Percentiles rank a stretch among this genome's conserved stretches.
Conservation (phyloP, 805 yeast genomes). For the Spencermartinsiella europaea region DNA sequence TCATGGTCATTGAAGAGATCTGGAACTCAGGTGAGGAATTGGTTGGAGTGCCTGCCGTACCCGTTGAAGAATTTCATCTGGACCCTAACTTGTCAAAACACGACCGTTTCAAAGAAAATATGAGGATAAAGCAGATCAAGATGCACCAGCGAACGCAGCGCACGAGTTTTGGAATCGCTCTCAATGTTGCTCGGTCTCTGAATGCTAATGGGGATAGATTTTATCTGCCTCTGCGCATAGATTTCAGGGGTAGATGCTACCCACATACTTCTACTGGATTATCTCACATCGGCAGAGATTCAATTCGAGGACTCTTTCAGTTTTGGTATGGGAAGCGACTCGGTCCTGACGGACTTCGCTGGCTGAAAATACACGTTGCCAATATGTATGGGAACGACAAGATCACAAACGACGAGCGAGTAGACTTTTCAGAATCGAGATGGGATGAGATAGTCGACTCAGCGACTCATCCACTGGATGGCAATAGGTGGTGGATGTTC, state of each 20-base stretch:
- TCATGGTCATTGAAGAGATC: constrained; percentile 60
- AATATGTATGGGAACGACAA: constrained; percentile 55
- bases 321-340: constrained; percentile 56
- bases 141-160: constrained; percentile 6
- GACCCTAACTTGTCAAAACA: background rate
- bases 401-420: constrained; percentile 46
- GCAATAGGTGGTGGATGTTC: constrained; percentile 41
- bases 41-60: constrained; percentile 48
- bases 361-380: constrained; percentile 60
- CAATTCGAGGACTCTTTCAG: constrained; percentile 50
- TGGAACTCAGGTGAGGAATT: constrained; percentile 82
- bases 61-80: background rate
- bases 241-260: constrained; percentile 60
- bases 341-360: constrained; percentile 46
- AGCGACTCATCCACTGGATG: constrained; percentile 46
- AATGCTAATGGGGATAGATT: constrained; percentile 46
- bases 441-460: constrained; percentile 40
- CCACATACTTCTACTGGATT: constrained; percentile 53
- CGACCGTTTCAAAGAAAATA: background rate
- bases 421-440: constrained; percentile 42
- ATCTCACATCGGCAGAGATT: constrained; percentile 55
- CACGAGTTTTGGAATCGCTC: constrained; percentile 13
- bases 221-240: constrained; percentile 58
- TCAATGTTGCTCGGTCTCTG: constrained; percentile 90
- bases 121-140: background rate